Base-by-base conservation (phyloP, 2,329 filamentous ascomycete genomes). In the Colletotrichum nymphaeae region DNA sequence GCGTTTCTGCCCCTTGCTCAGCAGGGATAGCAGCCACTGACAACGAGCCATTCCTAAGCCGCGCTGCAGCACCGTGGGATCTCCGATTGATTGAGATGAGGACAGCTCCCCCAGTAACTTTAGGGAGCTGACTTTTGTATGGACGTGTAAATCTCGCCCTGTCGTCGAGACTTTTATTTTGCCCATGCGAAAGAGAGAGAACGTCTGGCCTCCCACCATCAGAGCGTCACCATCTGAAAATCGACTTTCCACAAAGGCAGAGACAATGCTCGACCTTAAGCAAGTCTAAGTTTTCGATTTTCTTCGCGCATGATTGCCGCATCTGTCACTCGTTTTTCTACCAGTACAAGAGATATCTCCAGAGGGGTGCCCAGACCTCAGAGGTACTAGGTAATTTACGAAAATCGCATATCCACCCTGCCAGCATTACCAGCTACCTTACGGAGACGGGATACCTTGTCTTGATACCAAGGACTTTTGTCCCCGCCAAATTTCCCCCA, bases 41-140 rank as follows among this genome's bases (percentile, higher is more conserved):
- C 67, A 72, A 63, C 68, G 32, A 60, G 22, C 63, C 69, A 72
- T 63, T 72, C 72, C 62, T 30, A 58, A 56, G 35, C 52, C 62
- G 68, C 67, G 56, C 63, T 63, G 63, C 69, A 67, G 63, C 72
- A 74, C 63, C 72, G 72, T 72, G 69, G 72, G 64, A 58, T 67
- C 64, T 60, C 46, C 55, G 67, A 73, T 70, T 70, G 60, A 70
- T 73, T 56, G 55, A 71, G 60, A 71, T 71, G 60, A 73, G 67
- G 67, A 70, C 66, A 73, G 60, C 69, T 72, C 52, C 65, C 64
- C 58, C 26, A 55, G 59, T 58, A 57, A 59, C 22, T 42, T 52
- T 69, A 72, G 49, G 53, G 65, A 56, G 56, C 57, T 22, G 42
- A 65, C 53, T 59, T 57, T 19, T 42, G 37, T 42, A 42, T 52